Percentiles rank a stretch among this genome's conserved stretches.
Evolutionary conservation across 2,329 filamentous ascomycete genomes (phyloP).

Genomic region (Calonectria pseudoreteaudii): DNA sequence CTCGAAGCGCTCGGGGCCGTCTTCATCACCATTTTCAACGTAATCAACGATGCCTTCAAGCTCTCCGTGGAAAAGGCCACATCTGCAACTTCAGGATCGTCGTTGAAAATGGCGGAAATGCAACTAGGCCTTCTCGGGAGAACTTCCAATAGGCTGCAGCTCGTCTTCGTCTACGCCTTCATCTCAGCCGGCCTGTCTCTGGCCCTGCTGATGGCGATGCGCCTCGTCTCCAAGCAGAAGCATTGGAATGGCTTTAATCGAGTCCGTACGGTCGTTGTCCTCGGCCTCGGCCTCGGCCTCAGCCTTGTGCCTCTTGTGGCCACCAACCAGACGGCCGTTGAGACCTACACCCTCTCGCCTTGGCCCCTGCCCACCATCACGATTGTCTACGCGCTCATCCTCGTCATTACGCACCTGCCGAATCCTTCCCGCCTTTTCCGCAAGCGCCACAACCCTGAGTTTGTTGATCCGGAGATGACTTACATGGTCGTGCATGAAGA

Average conservation of each 20-base stretch:
- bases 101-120: not conserved
- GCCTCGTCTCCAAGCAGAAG: constrained; percentile 2
- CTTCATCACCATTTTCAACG: not conserved
- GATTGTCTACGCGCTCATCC: not conserved
- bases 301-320: not conserved
- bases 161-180: constrained; percentile 14
- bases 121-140: not conserved
- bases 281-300: constrained; percentile 6
- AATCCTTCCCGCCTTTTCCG: not conserved
- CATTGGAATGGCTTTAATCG: constrained; percentile 17
- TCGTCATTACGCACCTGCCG: constrained; percentile 48
- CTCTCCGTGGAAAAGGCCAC: not conserved
- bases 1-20: no score
- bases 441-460: not conserved
- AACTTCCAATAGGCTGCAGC: not conserved
- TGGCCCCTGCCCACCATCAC: constrained; percentile 20
- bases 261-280: not conserved
- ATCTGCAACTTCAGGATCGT: not conserved
- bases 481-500: not conserved
- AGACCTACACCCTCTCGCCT: not conserved
- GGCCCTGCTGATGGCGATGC: constrained; percentile 15
- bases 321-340: not conserved
- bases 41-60: constrained; percentile 13
- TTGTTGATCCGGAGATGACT: not conserved
- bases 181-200: constrained; percentile 5